These are phyloP conservation scores for Boletus rubroflammeus DNA, from an alignment of 768 basidiomycete genomes.

Conservation along the genomic window DNA sequence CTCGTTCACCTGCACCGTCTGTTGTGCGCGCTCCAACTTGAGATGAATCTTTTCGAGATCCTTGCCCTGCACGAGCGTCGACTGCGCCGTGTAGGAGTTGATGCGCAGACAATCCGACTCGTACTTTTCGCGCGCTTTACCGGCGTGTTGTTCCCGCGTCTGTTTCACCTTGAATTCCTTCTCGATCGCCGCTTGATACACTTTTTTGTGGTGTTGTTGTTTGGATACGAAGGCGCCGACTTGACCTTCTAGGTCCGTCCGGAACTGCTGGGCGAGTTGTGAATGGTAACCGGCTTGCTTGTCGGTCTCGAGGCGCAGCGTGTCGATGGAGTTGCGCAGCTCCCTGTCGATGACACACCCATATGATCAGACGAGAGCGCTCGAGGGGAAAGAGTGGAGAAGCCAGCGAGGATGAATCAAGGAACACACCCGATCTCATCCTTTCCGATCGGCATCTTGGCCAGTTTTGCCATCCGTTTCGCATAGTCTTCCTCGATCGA, in stretches of 20 bases:
- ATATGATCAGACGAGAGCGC: slow-evolving; percentile 5
- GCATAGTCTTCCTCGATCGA: slow-evolving; percentile 95
- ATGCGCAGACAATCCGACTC: slow-evolving; percentile 89
- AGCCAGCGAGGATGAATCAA: background rate
- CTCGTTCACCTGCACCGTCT: slow-evolving; percentile 88
- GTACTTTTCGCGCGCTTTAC: slow-evolving; percentile 90
- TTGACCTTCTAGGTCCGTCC: slow-evolving; percentile 69
- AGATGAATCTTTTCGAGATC: slow-evolving; percentile 87
- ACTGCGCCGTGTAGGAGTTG: slow-evolving; percentile 91
- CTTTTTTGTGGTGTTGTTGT: slow-evolving; percentile 71
- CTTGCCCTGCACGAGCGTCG: slow-evolving; percentile 86
- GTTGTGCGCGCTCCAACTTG: slow-evolving; percentile 85
- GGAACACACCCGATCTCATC: slow-evolving; percentile 89
- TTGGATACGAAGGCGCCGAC: slow-evolving; percentile 56
- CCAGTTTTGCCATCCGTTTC: slow-evolving; percentile 74
- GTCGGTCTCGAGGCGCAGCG: slow-evolving; percentile 78
- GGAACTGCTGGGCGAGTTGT: slow-evolving; percentile 70
- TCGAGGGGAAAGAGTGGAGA: background rate
- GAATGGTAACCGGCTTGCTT: slow-evolving; percentile 72
- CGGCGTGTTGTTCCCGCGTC: slow-evolving; percentile 79
- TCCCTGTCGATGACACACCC: slow-evolving; percentile 48
- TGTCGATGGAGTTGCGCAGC: slow-evolving; percentile 75
- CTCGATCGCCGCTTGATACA: slow-evolving; percentile 73
- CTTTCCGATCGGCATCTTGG: slow-evolving; percentile 71
- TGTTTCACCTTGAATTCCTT: slow-evolving; percentile 90